Evolutionary conservation across 768 basidiomycete species (phyloP).

Genomic region (Kwoniella europaea): DNA sequence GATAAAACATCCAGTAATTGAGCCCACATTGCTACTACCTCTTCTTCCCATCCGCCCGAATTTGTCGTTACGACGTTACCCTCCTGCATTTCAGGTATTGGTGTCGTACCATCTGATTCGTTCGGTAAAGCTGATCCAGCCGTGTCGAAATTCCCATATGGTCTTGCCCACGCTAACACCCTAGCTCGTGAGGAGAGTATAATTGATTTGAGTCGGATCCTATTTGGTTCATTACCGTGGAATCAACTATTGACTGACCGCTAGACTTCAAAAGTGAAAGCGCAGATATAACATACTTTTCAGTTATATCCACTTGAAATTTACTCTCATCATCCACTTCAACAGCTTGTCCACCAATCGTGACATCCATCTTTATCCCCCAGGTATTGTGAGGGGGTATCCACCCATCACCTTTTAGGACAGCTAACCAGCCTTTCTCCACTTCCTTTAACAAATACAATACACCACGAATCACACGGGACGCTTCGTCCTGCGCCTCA

Average conservation of each 20-base stretch:
- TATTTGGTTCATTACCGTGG: background rate
- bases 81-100: background rate
- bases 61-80: background rate
- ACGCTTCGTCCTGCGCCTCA: conserved; percentile 16
- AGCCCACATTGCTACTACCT: conserved; percentile 36
- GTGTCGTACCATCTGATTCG: background rate
- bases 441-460: conserved; percentile 28
- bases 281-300: background rate
- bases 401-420: conserved; percentile 36
- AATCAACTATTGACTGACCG: conserved; percentile 16
- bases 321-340: background rate
- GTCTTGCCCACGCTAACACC: conserved; percentile 42
- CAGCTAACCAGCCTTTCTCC: conserved; percentile 38
- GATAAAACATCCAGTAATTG: conserved; percentile 28
- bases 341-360: background rate
- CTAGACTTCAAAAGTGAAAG: conserved; percentile 15
- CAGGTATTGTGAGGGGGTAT: conserved; percentile 7
- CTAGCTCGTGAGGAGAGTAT: conserved; percentile 30
- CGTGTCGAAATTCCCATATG: conserved; percentile 34
- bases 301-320: background rate
- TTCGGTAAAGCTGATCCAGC: conserved; percentile 1
- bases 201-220: conserved; percentile 43
- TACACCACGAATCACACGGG: conserved; percentile 11
- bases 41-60: conserved; percentile 32
- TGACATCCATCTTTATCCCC: conserved; percentile 13